These are phyloP conservation scores for Zopfia rhizophila DNA, from an alignment of 2,329 filamentous ascomycete species.

Conservation along the genomic window DNA sequence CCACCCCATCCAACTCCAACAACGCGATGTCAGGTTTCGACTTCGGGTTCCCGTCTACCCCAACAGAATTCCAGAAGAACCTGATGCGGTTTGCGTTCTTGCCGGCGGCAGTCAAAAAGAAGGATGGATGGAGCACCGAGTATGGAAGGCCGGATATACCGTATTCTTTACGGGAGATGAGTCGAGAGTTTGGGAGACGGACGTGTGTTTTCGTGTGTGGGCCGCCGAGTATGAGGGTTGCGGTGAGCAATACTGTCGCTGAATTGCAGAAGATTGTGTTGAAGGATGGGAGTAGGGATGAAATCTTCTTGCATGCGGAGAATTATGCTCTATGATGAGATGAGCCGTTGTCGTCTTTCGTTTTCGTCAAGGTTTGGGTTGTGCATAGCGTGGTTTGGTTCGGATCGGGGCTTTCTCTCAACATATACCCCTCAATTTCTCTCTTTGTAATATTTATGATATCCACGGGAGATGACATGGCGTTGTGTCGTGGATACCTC, in stretches of 20 bases:
- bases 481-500: no score
- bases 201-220: slow-evolving; percentile 95
- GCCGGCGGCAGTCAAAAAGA: slow-evolving; percentile 60
- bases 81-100: slow-evolving; percentile 92
- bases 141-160: slow-evolving; percentile 90
- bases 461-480: not conserved
- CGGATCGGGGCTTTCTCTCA: slow-evolving; percentile 15
- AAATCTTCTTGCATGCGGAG: slow-evolving; percentile 94
- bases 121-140: slow-evolving; percentile 88
- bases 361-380: slow-evolving; percentile 19
- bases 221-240: slow-evolving; percentile 84
- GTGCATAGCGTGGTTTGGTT: slow-evolving; percentile 39
- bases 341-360: slow-evolving; percentile 30
- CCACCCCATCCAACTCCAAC: slow-evolving; percentile 16
- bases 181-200: slow-evolving; percentile 80
- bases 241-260: slow-evolving; percentile 87
- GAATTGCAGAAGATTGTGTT: slow-evolving; percentile 84
- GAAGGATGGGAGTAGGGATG: slow-evolving; percentile 80
- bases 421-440: slow-evolving; percentile 16
- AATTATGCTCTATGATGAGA: slow-evolving; percentile 82
- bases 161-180: slow-evolving; percentile 85
- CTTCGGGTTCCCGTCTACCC: slow-evolving; percentile 81
- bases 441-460: slow-evolving; percentile 4
- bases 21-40: slow-evolving; percentile 50
- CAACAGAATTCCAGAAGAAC: slow-evolving; percentile 88